A percentile compares a stretch with the other conserved stretches of the same genome.
phyloP scores from a whole-genome alignment of 2,329 filamentous ascomycete species.

The Periconia macrospinosa region DNA sequence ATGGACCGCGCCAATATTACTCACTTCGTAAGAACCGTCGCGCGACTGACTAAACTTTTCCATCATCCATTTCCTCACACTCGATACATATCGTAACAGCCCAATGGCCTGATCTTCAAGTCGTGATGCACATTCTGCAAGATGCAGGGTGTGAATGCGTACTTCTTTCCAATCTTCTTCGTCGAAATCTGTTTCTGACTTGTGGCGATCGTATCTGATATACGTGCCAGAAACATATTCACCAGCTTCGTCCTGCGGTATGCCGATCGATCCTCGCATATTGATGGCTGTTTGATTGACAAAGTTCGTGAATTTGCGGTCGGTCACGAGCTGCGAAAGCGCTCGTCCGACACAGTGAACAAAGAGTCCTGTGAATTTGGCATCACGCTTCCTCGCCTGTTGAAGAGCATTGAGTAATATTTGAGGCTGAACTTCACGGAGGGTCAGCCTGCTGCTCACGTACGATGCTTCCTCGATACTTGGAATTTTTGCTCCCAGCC shows the following conservation, averaged over 20 bases:
- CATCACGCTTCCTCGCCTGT: conserved; percentile 33
- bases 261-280: conserved; percentile 41
- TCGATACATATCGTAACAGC: conserved; percentile 46
- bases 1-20: conserved; percentile 49
- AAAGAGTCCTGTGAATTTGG: conserved; percentile 48
- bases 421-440: conserved; percentile 34
- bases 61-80: conserved; percentile 45
- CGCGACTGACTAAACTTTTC: conserved; percentile 43
- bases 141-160: conserved; percentile 28
- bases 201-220: conserved; percentile 18
- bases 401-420: conserved; percentile 31
- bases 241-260: conserved; percentile 40
- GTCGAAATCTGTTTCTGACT: background rate
- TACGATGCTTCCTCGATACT: conserved; percentile 25
- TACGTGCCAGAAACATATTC: conserved; percentile 38
- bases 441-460: conserved; percentile 29
- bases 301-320: conserved; percentile 34
- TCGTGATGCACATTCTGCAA: conserved; percentile 35
- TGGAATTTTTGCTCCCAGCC: conserved; percentile 32
- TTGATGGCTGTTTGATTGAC: conserved; percentile 45
- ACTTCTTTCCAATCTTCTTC: conserved; percentile 41
- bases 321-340: conserved; percentile 35
- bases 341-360: conserved; percentile 46
- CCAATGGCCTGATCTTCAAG: conserved; percentile 48
- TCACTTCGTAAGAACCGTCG: conserved; percentile 50